phyloP scores from a whole-genome alignment of 1,139 yeast species.

The Saccharomyces hybrid region DNA sequence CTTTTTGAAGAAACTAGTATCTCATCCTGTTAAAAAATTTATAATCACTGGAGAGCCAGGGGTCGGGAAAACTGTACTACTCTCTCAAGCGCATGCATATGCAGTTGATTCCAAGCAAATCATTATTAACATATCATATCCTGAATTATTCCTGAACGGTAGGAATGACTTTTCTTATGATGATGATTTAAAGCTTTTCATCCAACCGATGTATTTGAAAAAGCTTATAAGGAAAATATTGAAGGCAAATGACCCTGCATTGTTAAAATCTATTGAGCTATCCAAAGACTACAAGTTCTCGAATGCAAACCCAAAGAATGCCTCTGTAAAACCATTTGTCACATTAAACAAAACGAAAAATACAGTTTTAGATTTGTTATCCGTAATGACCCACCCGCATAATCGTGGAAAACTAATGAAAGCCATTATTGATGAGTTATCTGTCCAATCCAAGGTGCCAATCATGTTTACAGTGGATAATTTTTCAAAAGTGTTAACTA shows the following conservation, averaged over 20 bases:
- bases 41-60: slow-evolving; percentile 68
- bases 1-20: slow-evolving; percentile 14
- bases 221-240: slow-evolving; percentile 51
- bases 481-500: slow-evolving; percentile 55
- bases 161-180: slow-evolving; percentile 59
- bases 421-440: slow-evolving; percentile 49
- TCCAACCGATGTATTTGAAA: slow-evolving; percentile 75
- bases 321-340: slow-evolving; percentile 18
- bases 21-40: slow-evolving; percentile 42
- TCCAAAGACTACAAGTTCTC: slow-evolving; percentile 38
- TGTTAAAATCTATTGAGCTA: slow-evolving; percentile 45
- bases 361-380: slow-evolving; percentile 39
- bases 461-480: slow-evolving; percentile 70
- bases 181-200: slow-evolving; percentile 43
- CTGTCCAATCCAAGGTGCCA: slow-evolving; percentile 40
- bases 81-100: slow-evolving; percentile 65
- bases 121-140: slow-evolving; percentile 59
- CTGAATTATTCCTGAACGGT: slow-evolving; percentile 61
- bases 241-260: slow-evolving; percentile 44
- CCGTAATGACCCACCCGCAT: slow-evolving; percentile 32
- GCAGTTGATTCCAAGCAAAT: slow-evolving; percentile 46
- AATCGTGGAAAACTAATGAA: slow-evolving; percentile 41
- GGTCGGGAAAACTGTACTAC: slow-evolving; percentile 67
- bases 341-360: slow-evolving; percentile 38
- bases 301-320: slow-evolving; percentile 20